Evolutionary conservation across 108 stramenopile genomes (phyloP), one percentile per base, ranked within the genome.

Genomic region (Pelagomonas calceolata): DNA sequence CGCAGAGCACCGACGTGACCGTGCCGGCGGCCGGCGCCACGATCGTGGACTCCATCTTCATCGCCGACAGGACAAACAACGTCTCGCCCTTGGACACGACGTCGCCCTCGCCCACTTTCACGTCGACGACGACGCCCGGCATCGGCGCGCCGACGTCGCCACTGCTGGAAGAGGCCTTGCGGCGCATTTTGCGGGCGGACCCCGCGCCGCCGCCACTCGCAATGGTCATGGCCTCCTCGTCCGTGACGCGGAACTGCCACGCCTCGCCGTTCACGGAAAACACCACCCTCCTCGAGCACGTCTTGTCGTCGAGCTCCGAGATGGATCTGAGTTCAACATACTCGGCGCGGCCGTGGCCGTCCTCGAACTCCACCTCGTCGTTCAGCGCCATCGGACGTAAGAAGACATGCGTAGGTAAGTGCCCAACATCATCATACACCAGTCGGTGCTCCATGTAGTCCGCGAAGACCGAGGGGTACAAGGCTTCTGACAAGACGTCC

Each of bases 1-100:
- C 86, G 14, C 92, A 91, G 34, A 69, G 85, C 30, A 97, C 77
- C 60, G 81, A 70, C 70, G 78, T 87, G 26, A 97, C 92, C 35
- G 71, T 69, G 30, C 96, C 96, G 66, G 76, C 79, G 34, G 80
- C 82, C 15, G 96, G 89, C 12, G 92, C 82, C 31, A 87, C 73
- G n/a, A 97, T 92, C 63, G 86, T 81, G 21, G 96, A 95, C 81
- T 98, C 97, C 97, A 98, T 98, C 77, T 98, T 98, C 95, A 98
- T 96, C 31, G 97, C 97, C 14, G 79, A 84, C 60, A 98, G 80
- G 17, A 91, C 82, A 10, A 93, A 79, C 34, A 98, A 81, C 9
- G 90, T 86, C 73, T 91, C 85, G 31, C 96, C 96, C n/a, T 81
- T 79, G 70, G 86, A 82, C 32, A 97, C 96, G n/a, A 68, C 73